Evolutionary conservation across 1,139 yeast species (phyloP), one percentile per base, ranked within the genome.

Genomic region (Hansenula sp.): DNA sequence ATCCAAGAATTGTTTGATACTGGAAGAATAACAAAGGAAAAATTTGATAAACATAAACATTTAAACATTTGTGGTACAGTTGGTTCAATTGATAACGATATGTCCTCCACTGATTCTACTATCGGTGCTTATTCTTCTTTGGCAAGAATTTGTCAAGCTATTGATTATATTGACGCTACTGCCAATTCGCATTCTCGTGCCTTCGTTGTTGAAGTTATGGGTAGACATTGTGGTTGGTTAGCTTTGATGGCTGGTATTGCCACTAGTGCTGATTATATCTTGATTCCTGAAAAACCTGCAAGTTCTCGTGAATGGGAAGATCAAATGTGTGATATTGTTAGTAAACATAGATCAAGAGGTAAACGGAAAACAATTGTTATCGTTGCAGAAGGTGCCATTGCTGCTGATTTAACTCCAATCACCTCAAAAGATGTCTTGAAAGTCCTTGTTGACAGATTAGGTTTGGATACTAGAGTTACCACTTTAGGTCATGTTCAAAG

Each of bases 141-240:
- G 57, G 96, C 88, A 55, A 77, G 99, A 66, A 93, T 93, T 60
- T 85, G 96, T 63, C 89, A 88, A 65, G 86, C 91, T 67, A 88
- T 91, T 53, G 98, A 93, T 66, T 90, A 86, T 67, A 93, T 93
- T 57, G 97, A 91, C 65, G 96, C 97, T 40, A 93, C 99, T 31
- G 99, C 99, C 18, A 79, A 87, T 56, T 91, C 98, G 7, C 99
- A 93, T 64, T 89, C 97, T 18, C 81, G 99, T 63, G 99, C 99
- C 7, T 93, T 93, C 65, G 96, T 93, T 38, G 89, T 93, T 48
- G 99, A 93, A 68, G 99, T 93, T 41, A 93, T 93, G 99, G 99
- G 99, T 47, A 82, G 99, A 65, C 96, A 93, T 68, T 93, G 99
- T 73, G 99, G 99, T 50, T 93, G 99, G 99, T 77, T 93, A 57